Evolutionary conservation across 768 basidiomycete genomes (phyloP).

Genomic region (Mycena maculata): DNA sequence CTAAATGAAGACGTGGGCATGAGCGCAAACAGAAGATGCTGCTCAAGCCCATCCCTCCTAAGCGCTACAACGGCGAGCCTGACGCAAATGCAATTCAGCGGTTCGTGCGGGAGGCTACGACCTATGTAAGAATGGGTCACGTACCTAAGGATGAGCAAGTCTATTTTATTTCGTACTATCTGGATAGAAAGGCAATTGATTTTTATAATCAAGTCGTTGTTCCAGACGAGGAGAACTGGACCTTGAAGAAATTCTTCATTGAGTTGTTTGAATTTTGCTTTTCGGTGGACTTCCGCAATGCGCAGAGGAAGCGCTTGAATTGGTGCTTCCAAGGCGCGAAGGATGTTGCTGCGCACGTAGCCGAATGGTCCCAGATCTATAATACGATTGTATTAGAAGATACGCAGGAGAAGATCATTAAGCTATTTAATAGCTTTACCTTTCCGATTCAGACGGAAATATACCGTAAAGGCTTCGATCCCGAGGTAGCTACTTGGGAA

Average conservation of each 20-base stretch:
- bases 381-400: too few relatives aligned
- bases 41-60: slow-evolving; percentile 39
- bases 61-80: slow-evolving; percentile 40
- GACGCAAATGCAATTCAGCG: slow-evolving; percentile 32
- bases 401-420: too few relatives aligned
- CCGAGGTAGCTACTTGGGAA: neutral
- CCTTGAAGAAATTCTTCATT: slow-evolving; percentile 42
- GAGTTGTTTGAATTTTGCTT: slow-evolving; percentile 52
- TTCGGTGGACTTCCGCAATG: slow-evolving; percentile 40
- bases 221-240: slow-evolving; percentile 34
- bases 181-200: slow-evolving; percentile 44
- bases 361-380: too few relatives aligned
- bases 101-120: too few relatives aligned
- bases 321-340: slow-evolving; percentile 8
- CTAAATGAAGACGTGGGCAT: too few relatives aligned
- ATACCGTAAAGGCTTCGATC: slow-evolving; percentile 3
- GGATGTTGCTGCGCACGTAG: slow-evolving; percentile 38
- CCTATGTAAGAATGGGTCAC: too few relatives aligned
- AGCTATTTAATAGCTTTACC: slow-evolving; percentile 37
- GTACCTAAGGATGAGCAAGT: slow-evolving; percentile 32
- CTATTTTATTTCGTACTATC: slow-evolving; percentile 37
- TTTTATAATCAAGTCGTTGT: slow-evolving; percentile 42
- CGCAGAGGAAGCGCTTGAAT: too few relatives aligned
- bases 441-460: slow-evolving; percentile 29
- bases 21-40: slow-evolving; percentile 15